These are phyloP conservation scores for Crithidia acanthocephali DNA, from an alignment of 208 protist species.

Conservation along the genomic window DNA sequence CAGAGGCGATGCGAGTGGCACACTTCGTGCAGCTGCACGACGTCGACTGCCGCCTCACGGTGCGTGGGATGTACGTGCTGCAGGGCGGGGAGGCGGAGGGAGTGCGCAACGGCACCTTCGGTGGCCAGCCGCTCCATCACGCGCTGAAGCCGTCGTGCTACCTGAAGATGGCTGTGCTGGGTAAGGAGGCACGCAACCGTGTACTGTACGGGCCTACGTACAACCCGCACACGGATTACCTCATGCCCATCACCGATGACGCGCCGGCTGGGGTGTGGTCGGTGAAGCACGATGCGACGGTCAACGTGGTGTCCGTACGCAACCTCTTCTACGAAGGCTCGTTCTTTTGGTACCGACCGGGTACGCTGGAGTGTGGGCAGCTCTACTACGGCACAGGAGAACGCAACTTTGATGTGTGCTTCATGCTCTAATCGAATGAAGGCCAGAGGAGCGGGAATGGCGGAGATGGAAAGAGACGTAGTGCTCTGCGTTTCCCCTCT, in stretches of 20 bases:
- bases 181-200: constrained; percentile 50
- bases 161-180: constrained; percentile 55
- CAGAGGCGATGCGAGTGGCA: constrained; percentile 76
- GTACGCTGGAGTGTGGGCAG: constrained; percentile 78
- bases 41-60: constrained; percentile 67
- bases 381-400: constrained; percentile 89
- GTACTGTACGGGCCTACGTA: constrained; percentile 84
- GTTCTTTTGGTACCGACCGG: constrained; percentile 89
- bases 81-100: constrained; percentile 41
- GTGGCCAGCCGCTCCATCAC: constrained; percentile 74
- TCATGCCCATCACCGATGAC: constrained; percentile 88
- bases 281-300: constrained; percentile 84
- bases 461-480: no score
- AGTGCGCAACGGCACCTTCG: constrained; percentile 72
- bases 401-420: constrained; percentile 88
- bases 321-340: constrained; percentile 88
- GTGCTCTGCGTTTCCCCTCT: no score
- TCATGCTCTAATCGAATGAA: constrained; percentile 53
- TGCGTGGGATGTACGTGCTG: constrained; percentile 80
- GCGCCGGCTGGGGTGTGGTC: constrained; percentile 85
- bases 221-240: constrained; percentile 80
- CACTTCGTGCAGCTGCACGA: constrained; percentile 89
- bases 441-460: no score
- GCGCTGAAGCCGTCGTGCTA: constrained; percentile 89
- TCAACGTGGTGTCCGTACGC: constrained; percentile 80